Evolutionary conservation across 2,329 filamentous ascomycete species (phyloP).

Genomic region (Alternaria infectoria): DNA sequence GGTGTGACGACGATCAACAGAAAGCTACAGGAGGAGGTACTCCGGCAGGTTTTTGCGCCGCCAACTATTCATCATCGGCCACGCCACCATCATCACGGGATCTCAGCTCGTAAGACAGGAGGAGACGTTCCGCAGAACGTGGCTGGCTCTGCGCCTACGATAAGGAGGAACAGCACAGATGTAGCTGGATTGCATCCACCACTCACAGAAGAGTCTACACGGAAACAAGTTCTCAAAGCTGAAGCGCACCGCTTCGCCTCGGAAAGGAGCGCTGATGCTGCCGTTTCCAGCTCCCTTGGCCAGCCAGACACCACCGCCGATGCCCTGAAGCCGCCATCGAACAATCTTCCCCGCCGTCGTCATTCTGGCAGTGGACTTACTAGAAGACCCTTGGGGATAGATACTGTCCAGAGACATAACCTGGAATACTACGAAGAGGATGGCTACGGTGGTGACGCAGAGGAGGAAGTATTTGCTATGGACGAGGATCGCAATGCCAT

Average conservation of each 20-base stretch:
- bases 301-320: constrained; percentile 11
- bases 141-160: constrained; percentile 42
- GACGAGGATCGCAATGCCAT: constrained; percentile 55
- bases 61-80: constrained; percentile 82
- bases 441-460: constrained; percentile 80
- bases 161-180: constrained; percentile 49
- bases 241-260: constrained; percentile 46
- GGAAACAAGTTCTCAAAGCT: constrained; percentile 52
- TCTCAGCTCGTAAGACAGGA: constrained; percentile 57
- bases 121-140: constrained; percentile 33
- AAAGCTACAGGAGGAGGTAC: constrained; percentile 84
- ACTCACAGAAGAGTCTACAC: constrained; percentile 45
- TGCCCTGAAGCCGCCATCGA: constrained; percentile 39
- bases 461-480: constrained; percentile 73
- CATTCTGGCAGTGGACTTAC: constrained; percentile 88
- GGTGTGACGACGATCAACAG: constrained; percentile 92
- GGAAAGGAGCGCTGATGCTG: constrained; percentile 17
- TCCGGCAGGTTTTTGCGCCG: constrained; percentile 88
- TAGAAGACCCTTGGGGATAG: constrained; percentile 72
- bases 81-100: constrained; percentile 69
- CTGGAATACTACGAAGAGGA: constrained; percentile 93
- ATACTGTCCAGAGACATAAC: constrained; percentile 68
- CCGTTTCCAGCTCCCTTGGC: constrained; percentile 16
- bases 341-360: constrained; percentile 62
- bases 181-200: constrained; percentile 36